Base-by-base conservation (phyloP, 306 rosid genomes). In the Fagus sylvatica region DNA sequence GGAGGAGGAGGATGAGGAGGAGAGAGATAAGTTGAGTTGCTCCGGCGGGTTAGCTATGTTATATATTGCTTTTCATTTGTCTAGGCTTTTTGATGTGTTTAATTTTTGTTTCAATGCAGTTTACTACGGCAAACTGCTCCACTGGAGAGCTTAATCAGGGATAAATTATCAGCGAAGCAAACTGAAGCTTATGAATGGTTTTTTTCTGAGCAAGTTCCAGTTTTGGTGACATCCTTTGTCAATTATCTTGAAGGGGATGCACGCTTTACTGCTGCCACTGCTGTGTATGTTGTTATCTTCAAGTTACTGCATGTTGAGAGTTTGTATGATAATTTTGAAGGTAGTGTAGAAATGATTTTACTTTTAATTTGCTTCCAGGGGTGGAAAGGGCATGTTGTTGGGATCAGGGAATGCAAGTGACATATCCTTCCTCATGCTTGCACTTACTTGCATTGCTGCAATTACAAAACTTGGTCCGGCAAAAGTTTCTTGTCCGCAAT, bases 121-220 rank as follows among this genome's bases (percentile, higher is more conserved):
- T 90, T 96, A 80, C 84, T 91, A 56, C 87, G 94, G 76, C 89
- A 88, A 76, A 91, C 94, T 78, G 86, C 98, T 79, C 91, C 94
- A 60, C 61, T 96, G 72, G 99, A 93, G 86, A 87, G 94, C 83
- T 83, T 91, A 76, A 90, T 93, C 57, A 87, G 87, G 87, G 99
- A 93, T 75, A 83, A 91, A 71, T 77, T 96, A 86, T 91, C 89
- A 32, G 84, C 89, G 79, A 91, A 93, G 83, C 90, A 88, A 84
- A 93, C 94, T 13, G 97, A 88, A 80, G 93, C 91, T 70, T 88
- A 85, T 81, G 97, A 93, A 80, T 91, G 96, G 99, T 90, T 96
- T 85, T 96, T 93, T 92, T 88, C 92, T 66, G 91, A 93, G 88
- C 98, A 93, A 90, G 86, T 96, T 77, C 93, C 93, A 17, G 84